A percentile compares a stretch with the other conserved stretches of the same genome.
Conservation (phyloP, 768 basidiomycete genomes). For the Termitomyces sp. region DNA sequence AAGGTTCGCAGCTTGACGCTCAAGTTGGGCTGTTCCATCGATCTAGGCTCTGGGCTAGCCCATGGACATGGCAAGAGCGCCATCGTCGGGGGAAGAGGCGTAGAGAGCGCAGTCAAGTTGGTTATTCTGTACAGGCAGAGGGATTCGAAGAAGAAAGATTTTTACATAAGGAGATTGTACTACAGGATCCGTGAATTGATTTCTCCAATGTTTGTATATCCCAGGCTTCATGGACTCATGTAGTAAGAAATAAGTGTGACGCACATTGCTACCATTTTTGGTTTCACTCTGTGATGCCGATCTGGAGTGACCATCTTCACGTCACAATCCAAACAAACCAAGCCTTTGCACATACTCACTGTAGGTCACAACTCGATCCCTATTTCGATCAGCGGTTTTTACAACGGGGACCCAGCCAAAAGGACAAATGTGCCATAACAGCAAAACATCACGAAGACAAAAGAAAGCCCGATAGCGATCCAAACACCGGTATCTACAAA, state of each 20-base stretch:
- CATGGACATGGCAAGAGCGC: conserved; percentile 1
- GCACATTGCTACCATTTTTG: not conserved
- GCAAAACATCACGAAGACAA: not conserved
- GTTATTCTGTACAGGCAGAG: not conserved
- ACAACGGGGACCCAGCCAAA: not conserved
- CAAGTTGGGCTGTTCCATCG: conserved; percentile 1
- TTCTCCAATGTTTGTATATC: not conserved
- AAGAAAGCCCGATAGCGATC: not conserved
- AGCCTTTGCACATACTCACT: not conserved
- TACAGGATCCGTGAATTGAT: not conserved
- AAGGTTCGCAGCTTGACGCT: conserved; percentile 2
- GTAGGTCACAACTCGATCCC: no score
- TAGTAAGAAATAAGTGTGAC: not conserved
- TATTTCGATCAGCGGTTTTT: not conserved
- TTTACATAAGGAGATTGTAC: not conserved
- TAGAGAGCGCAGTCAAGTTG: not conserved
- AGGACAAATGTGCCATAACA: not conserved
- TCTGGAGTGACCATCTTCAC: not conserved
- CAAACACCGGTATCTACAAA: not conserved
- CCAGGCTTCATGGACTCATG: not conserved
- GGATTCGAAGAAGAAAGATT: not conserved
- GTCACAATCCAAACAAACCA: not conserved
- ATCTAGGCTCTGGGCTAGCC: conserved; percentile 3
- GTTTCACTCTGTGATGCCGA: not conserved
- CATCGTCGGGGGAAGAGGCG: not conserved